Evolutionary conservation across 2,329 filamentous ascomycete genomes (phyloP), one percentile per base, ranked within the genome.

Genomic region (Lomentospora prolificans): DNA sequence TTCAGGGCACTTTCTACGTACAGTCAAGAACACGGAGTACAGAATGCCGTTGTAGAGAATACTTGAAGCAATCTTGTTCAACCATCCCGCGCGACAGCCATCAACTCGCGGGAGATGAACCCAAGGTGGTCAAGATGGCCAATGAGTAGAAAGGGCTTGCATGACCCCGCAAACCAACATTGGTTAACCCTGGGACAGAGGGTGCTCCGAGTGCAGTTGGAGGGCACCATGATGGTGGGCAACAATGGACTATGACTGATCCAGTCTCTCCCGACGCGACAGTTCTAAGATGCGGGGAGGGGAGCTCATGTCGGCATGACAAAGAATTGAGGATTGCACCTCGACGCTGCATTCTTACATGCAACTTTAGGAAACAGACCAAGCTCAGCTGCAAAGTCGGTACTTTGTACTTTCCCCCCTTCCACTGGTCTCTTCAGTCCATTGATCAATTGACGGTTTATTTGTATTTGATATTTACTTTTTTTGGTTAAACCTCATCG

Each of bases 11-110:
- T 33, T 33, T 33, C 7, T 12, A 12, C 12, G 30, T 48, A 48
- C 44, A 48, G 44, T 48, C 44, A 48, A 7, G 44, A 48, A 19
- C 44, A 48, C 44, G 44, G 44, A 48, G 44, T 48, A 48, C 44
- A 48, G 44, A 7, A 22, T n/a, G 6, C 10, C 24, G 44, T 48
- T 7, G 44, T 48, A 48, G 44, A 48, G 44, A 48, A 48, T 48
- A 48, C 44, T 14, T 48, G 22, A 25, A 22, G 12, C 22, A 5
- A 48, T 27, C 22, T 4, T 22, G 12, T 10, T 22, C 44, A 48
- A 48, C 44, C 22, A 17, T 25, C 17, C 22, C 17, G 44, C 4
- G 44, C 44, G 22, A 48, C 44, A 48, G 19, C 4, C 10, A 19
- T 14, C 1, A 22, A 22, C 17, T 25, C 17, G 5, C 7, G 17